phyloP scores from a whole-genome alignment of 768 basidiomycete species.

The Hemileccinum rubropunctum region DNA sequence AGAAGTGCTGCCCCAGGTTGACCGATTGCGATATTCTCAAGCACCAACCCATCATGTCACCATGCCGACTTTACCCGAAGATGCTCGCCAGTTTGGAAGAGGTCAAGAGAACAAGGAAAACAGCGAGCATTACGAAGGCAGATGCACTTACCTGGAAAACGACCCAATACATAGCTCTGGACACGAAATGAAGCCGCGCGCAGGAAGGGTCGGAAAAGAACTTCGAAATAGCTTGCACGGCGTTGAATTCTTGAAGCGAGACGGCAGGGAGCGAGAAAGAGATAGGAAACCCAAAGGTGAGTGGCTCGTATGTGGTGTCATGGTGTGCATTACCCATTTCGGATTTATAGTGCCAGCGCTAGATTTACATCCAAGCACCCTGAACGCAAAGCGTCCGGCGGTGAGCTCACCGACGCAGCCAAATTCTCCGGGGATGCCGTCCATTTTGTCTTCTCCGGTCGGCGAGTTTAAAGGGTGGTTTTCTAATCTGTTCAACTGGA shows the following conservation, averaged over 20 bases:
- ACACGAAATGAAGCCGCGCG: constrained; percentile 31
- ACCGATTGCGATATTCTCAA: constrained; percentile 19
- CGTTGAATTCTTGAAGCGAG: constrained; percentile 29
- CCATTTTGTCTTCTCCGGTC: constrained; percentile 64
- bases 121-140: constrained; percentile 13
- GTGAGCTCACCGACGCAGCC: constrained; percentile 49
- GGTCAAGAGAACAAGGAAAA: constrained; percentile 41
- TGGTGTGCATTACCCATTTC: not conserved
- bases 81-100: constrained; percentile 8
- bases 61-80: constrained; percentile 13
- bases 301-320: not conserved
- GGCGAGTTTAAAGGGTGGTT: constrained; percentile 93
- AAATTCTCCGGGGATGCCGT: constrained; percentile 36
- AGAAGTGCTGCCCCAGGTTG: constrained; percentile 14
- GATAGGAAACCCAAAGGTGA: constrained; percentile 52
- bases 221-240: constrained; percentile 48
- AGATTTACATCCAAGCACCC: constrained; percentile 42
- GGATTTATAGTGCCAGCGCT: constrained; percentile 49
- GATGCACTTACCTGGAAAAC: constrained; percentile 12
- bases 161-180: constrained; percentile 23
- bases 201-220: constrained; percentile 41
- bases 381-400: constrained; percentile 46
- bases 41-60: constrained; percentile 7
- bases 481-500: constrained; percentile 93
- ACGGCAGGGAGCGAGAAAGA: constrained; percentile 48